Conservation (phyloP, 257 asterid species). For the Solanum commersonii region DNA sequence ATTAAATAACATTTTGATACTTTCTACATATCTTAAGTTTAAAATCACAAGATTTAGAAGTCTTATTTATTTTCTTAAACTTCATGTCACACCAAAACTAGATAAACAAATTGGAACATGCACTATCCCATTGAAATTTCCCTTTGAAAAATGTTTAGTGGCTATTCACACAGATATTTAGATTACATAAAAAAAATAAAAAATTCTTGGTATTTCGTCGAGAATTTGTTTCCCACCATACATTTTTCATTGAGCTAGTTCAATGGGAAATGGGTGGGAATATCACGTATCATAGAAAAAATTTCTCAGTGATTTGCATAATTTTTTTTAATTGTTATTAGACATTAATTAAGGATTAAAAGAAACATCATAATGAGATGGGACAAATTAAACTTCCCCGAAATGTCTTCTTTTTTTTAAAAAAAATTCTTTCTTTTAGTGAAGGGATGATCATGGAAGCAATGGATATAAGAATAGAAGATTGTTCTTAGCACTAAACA, state of each 20-base stretch:
- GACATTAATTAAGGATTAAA: neutral
- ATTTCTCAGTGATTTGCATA: neutral
- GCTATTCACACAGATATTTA: neutral
- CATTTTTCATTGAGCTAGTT: neutral
- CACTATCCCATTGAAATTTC: neutral
- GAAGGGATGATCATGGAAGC: neutral
- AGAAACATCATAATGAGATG: neutral
- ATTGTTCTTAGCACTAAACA: neutral
- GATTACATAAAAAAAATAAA: no score
- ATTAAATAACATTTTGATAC: neutral
- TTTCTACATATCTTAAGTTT: neutral
- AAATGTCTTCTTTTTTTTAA: neutral
- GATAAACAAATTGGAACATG: neutral
- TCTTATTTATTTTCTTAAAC: neutral
- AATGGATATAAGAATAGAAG: neutral
- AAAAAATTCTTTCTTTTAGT: neutral
- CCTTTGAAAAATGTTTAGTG: neutral
- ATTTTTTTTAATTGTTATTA: neutral
- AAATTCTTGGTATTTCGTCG: no score
- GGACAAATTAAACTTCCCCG: neutral
- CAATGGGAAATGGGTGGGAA: neutral
- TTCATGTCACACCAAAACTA: neutral
- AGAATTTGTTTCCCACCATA: neutral
- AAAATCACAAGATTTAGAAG: neutral
- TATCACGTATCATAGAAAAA: neutral